Evolutionary conservation across 2,329 filamentous ascomycete species (phyloP).

Genomic region (Cryphonectria radicalis): DNA sequence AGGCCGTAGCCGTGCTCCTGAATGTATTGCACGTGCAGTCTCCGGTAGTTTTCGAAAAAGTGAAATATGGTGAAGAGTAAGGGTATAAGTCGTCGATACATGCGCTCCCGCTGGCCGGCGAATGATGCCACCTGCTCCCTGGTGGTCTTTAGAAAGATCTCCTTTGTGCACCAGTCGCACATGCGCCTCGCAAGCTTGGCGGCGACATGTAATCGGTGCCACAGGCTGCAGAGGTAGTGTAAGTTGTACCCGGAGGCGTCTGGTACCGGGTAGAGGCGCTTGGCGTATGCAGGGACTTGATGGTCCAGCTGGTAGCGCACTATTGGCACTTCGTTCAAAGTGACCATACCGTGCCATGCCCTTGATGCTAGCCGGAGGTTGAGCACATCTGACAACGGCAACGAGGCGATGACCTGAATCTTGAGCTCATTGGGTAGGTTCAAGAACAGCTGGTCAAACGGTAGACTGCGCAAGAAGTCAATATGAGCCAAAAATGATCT

Average conservation of each 20-base stretch:
- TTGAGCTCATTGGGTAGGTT: conserved; percentile 65
- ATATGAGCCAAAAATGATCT: conserved; percentile 13
- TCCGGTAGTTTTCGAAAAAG: conserved; percentile 69
- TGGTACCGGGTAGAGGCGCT: conserved; percentile 61
- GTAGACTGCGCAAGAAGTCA: conserved; percentile 37
- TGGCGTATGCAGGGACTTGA: conserved; percentile 63
- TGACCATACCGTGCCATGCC: conserved; percentile 63
- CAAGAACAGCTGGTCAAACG: conserved; percentile 62
- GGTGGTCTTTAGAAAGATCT: conserved; percentile 64
- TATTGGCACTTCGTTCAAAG: conserved; percentile 63
- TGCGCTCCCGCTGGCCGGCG: conserved; percentile 63
- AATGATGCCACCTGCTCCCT: conserved; percentile 61
- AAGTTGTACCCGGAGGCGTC: conserved; percentile 55
- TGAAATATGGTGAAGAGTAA: conserved; percentile 69
- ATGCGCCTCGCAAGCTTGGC: conserved; percentile 65
- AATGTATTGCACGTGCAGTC: conserved; percentile 61
- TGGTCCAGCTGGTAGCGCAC: conserved; percentile 64
- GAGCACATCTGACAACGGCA: conserved; percentile 64
- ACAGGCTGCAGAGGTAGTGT: conserved; percentile 66
- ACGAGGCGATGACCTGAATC: conserved; percentile 62
- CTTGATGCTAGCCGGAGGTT: conserved; percentile 62
- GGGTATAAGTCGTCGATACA: conserved; percentile 67
- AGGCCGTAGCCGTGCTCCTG: conserved; percentile 58
- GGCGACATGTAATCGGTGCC: conserved; percentile 68
- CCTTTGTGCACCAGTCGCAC: conserved; percentile 67